phyloP scores from a whole-genome alignment of 441 rosid species.

The Erodium moschatum region DNA sequence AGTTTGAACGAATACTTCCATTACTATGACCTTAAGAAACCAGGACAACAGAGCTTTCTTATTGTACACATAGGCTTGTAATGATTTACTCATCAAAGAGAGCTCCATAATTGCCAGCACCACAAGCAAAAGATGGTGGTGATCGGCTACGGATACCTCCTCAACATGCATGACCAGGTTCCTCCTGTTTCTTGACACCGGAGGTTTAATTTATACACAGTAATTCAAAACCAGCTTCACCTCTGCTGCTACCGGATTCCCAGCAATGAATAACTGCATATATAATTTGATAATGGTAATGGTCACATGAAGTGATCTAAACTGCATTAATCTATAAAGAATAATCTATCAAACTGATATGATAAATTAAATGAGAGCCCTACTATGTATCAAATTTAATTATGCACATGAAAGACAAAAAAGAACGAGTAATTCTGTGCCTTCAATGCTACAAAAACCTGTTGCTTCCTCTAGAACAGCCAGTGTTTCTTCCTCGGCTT shows the following conservation, averaged over 20 bases:
- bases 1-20: too few relatives aligned
- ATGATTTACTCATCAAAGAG: too few relatives aligned
- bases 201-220: neutral
- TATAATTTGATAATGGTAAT: neutral
- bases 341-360: neutral
- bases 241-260: neutral
- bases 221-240: neutral
- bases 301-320: neutral
- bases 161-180: too few relatives aligned
- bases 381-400: constrained; percentile 9
- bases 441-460: constrained; percentile 5
- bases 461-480: constrained; percentile 52
- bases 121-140: too few relatives aligned
- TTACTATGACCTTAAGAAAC: too few relatives aligned
- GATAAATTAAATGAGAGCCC: neutral
- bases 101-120: too few relatives aligned
- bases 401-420: constrained; percentile 5
- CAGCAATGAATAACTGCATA: neutral
- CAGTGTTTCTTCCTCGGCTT: constrained; percentile 90
- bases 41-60: too few relatives aligned
- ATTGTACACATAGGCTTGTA: too few relatives aligned
- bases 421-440: neutral
- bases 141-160: too few relatives aligned
- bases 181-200: too few relatives aligned
- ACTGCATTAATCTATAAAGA: neutral